Conservation (phyloP, 2,329 filamentous ascomycete genomes). For the Coniella lustricola region DNA sequence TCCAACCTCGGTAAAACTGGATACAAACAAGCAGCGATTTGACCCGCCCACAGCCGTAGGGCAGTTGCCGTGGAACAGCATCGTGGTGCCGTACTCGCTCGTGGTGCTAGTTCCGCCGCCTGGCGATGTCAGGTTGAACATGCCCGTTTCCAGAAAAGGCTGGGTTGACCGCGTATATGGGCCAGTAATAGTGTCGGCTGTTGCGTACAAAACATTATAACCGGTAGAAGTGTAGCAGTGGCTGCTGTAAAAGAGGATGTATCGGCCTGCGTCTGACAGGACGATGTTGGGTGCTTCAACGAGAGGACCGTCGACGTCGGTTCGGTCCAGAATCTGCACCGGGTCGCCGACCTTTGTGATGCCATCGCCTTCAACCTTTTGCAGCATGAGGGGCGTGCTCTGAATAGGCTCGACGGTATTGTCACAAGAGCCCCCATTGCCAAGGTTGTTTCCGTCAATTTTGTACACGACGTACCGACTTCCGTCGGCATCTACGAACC, state of each 20-base stretch:
- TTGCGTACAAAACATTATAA: constrained; percentile 57
- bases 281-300: constrained; percentile 55
- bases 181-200: constrained; percentile 19
- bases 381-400: constrained; percentile 50
- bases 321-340: constrained; percentile 39
- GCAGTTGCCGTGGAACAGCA: constrained; percentile 16
- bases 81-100: not conserved
- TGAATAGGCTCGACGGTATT: constrained; percentile 35
- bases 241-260: constrained; percentile 56
- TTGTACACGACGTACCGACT: constrained; percentile 57
- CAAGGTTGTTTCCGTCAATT: constrained; percentile 54
- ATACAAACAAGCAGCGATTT: constrained; percentile 14
- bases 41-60: constrained; percentile 4
- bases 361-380: constrained; percentile 44
- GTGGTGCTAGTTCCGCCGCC: constrained; percentile 14
- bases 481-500: constrained; percentile 49
- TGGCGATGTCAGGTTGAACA: constrained; percentile 13
- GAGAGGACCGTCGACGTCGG: constrained; percentile 41
- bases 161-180: constrained; percentile 7
- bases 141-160: constrained; percentile 8
- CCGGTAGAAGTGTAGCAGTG: constrained; percentile 47
- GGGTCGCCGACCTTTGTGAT: constrained; percentile 44
- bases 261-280: constrained; percentile 37
- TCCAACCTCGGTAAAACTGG: constrained; percentile 13
- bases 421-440: constrained; percentile 35